These are phyloP conservation scores for Lasiosphaeria miniovina DNA, from an alignment of 495 filamentous ascomycete species.

Conservation along the genomic window DNA sequence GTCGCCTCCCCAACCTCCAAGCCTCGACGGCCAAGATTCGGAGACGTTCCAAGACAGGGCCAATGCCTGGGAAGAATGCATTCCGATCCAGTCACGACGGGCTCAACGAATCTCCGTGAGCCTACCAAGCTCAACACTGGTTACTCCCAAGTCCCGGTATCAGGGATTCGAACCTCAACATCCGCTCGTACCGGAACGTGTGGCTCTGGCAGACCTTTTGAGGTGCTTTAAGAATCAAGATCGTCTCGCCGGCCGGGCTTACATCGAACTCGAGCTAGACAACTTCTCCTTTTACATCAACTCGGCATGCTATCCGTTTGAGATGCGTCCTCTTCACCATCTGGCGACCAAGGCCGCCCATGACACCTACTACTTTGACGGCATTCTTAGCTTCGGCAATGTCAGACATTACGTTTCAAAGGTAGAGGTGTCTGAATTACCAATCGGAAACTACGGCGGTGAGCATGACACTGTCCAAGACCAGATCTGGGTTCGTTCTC, in stretches of 20 bases:
- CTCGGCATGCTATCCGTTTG: constrained; percentile 31
- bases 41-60: neutral
- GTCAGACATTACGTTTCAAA: constrained; percentile 45
- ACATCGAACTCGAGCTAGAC: constrained; percentile 47
- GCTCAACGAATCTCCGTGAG: constrained; percentile 19
- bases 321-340: constrained; percentile 53
- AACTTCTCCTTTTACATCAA: constrained; percentile 51
- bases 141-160: constrained; percentile 19
- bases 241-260: constrained; percentile 15
- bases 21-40: neutral
- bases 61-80: neutral
- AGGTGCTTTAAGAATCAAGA: neutral
- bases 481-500: constrained; percentile 61
- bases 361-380: constrained; percentile 54
- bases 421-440: constrained; percentile 54
- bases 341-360: constrained; percentile 36
- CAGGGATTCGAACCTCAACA: constrained; percentile 18
- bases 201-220: constrained; percentile 29
- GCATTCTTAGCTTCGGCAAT: constrained; percentile 49
- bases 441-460: constrained; percentile 63
- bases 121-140: constrained; percentile 22
- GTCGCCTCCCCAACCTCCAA: neutral
- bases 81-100: constrained; percentile 1
- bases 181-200: constrained; percentile 22
- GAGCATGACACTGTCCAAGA: constrained; percentile 42